These are phyloP conservation scores for Ganoderma sinense DNA, from an alignment of 1,284 basidiomycete genomes.

Conservation along the genomic window DNA sequence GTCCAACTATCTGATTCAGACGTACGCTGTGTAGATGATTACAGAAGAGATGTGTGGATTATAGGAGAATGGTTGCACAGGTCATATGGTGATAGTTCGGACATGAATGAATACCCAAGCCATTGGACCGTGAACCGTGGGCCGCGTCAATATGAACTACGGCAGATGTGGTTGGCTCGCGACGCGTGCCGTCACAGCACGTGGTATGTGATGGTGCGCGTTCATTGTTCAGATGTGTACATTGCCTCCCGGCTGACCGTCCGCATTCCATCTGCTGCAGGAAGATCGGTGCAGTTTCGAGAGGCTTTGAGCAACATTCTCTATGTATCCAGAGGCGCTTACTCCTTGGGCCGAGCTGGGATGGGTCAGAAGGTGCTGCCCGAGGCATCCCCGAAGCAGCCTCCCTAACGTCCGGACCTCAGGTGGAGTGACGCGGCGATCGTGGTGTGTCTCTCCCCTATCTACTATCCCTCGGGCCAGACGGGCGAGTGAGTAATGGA, in stretches of 20 bases:
- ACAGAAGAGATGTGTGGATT: not conserved
- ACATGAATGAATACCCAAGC: not conserved
- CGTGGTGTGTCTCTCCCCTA: not conserved
- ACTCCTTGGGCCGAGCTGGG: not conserved
- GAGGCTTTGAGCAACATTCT: not conserved
- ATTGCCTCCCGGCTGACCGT: not conserved
- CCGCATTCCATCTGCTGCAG: not conserved
- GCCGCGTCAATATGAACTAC: not conserved
- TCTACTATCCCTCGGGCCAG: not conserved
- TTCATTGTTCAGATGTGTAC: not conserved
- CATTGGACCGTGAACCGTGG: not conserved
- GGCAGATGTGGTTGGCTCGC: not conserved
- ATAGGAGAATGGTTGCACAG: not conserved
- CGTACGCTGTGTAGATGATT: not conserved
- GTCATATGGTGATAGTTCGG: not conserved
- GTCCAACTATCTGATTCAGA: not conserved
- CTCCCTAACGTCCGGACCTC: not conserved
- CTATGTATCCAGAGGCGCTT: not conserved
- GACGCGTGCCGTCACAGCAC: not conserved
- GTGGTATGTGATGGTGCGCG: not conserved
- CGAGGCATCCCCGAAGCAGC: conserved; percentile 1
- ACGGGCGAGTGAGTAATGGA: not conserved
- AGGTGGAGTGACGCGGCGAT: not conserved
- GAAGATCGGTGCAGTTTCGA: not conserved
- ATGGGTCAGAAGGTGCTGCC: not conserved